Percentiles rank a stretch among this genome's conserved stretches.
Evolutionary conservation across 2,329 filamentous ascomycete genomes (phyloP).

Genomic region (Fusarium bulbicola): DNA sequence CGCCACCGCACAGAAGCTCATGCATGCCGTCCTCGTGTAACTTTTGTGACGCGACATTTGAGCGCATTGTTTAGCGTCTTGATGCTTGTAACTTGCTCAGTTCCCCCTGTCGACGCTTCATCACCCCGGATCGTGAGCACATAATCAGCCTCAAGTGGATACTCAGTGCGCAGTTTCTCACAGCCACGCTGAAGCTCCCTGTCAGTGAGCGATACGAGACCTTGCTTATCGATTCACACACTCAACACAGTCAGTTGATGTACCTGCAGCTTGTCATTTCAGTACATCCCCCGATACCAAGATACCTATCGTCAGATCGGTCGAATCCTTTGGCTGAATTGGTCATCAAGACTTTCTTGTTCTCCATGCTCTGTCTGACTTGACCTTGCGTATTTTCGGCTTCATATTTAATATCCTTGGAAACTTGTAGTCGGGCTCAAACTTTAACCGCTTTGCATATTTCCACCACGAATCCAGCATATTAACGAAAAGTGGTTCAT

Average conservation of each 20-base stretch:
- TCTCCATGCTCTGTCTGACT: not conserved
- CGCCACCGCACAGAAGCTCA: too few species aligned
- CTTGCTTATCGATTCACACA: not conserved
- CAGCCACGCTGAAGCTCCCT: not conserved
- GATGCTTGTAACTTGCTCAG: not conserved
- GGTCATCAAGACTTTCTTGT: not conserved
- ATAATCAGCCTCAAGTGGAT: not conserved
- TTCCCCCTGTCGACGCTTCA: not conserved
- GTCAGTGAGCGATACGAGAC: not conserved
- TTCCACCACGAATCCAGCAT: not conserved
- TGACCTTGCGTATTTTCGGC: not conserved
- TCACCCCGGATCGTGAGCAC: not conserved
- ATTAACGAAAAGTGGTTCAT: not conserved
- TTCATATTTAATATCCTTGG: not conserved
- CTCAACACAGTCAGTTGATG: not conserved
- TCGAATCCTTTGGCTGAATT: not conserved
- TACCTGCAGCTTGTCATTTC: not conserved
- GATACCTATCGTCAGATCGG: not conserved
- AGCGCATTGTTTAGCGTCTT: not conserved
- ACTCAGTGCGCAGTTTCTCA: not conserved
- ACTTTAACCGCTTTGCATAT: not conserved
- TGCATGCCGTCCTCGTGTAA: not conserved
- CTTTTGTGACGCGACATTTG: not conserved
- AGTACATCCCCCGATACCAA: not conserved
- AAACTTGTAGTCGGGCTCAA: not conserved